These are phyloP conservation scores for Eucalyptus coolabah DNA, from an alignment of 345 rosid genomes.

Conservation along the genomic window DNA sequence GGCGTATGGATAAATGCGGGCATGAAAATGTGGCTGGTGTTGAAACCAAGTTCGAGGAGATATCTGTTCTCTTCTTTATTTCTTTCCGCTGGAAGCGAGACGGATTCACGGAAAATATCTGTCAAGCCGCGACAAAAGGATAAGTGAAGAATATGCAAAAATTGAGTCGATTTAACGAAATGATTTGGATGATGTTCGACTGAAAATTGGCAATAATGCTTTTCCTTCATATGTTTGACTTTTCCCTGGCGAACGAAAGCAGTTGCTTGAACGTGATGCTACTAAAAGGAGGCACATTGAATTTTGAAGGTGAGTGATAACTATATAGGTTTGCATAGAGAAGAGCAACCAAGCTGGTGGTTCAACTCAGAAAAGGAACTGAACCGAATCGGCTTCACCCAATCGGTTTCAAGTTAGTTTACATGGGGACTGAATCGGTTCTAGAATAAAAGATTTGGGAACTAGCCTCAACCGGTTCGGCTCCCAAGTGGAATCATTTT, in stretches of 20 bases:
- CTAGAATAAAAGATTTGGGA: neutral
- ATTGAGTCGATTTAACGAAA: neutral
- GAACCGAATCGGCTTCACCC: neutral
- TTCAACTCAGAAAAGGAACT: neutral
- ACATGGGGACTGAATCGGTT: neutral
- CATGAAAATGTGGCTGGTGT: neutral
- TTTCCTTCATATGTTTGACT: neutral
- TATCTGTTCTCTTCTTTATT: neutral
- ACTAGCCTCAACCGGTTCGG: neutral
- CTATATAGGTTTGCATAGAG: neutral
- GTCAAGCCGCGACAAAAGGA: neutral
- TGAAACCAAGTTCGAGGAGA: neutral
- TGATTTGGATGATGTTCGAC: neutral
- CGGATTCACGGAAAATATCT: neutral
- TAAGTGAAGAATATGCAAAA: neutral
- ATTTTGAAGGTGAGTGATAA: neutral
- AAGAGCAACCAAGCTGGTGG: neutral
- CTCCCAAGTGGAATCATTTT: neutral
- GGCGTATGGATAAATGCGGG: neutral
- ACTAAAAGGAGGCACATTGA: neutral
- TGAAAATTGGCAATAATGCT: neutral
- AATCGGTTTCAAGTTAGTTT: neutral
- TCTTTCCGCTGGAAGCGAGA: neutral
- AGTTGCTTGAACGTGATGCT: neutral
- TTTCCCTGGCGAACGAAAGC: neutral